phyloP scores from a whole-genome alignment of 116 monocot species.

The Papilionanthe hybrid region DNA sequence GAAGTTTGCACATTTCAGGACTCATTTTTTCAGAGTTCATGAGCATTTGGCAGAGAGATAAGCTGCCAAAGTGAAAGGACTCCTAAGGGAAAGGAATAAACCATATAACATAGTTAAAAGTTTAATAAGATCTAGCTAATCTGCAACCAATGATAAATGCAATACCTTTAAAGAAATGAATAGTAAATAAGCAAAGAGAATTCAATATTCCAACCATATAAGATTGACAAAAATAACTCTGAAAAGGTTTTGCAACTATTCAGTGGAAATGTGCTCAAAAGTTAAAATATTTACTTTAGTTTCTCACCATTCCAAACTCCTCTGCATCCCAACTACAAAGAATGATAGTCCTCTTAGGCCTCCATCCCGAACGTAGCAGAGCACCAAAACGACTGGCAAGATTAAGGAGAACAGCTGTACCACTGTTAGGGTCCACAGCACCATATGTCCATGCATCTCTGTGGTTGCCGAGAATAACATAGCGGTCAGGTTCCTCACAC shows the following conservation, averaged over 20 bases:
- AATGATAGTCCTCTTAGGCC: constrained; percentile 67
- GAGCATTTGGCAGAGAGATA: not conserved
- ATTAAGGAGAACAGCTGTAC: constrained; percentile 73
- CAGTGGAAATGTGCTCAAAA: not conserved
- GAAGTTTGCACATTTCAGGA: not conserved
- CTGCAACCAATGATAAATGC: not conserved
- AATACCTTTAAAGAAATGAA: not conserved
- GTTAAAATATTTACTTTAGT: not conserved
- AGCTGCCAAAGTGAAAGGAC: not conserved
- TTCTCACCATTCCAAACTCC: constrained; percentile 87
- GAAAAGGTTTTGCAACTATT: not conserved
- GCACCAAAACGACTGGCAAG: constrained; percentile 50
- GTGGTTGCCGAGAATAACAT: constrained; percentile 83
- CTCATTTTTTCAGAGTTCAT: not conserved
- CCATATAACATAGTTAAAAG: not conserved
- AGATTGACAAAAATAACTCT: not conserved
- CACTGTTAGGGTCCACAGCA: constrained; percentile 90
- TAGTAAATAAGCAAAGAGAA: not conserved
- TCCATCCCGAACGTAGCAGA: constrained; percentile 65
- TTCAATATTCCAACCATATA: not conserved
- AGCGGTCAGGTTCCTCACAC: constrained; percentile 68
- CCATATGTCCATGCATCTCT: constrained; percentile 94
- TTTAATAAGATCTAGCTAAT: not conserved
- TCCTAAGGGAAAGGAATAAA: not conserved
- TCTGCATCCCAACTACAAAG: constrained; percentile 94